Evolutionary conservation across 305 asterid genomes (phyloP).

Genomic region (Coffea humblotiana): DNA sequence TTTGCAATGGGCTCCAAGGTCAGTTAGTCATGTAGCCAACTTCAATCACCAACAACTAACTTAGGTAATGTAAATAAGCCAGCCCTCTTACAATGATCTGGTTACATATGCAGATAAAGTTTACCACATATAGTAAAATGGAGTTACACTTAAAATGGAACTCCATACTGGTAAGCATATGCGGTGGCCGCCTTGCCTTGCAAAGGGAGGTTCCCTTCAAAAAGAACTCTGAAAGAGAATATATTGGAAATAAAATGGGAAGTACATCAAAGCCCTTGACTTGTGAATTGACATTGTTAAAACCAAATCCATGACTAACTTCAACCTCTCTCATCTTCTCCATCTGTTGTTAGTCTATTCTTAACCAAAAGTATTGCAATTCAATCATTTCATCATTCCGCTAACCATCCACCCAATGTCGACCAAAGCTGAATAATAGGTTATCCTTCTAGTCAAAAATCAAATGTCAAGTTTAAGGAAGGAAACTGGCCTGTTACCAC

Average conservation of each 20-base stretch:
- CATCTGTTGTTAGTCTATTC: background rate
- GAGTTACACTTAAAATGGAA: too few relatives aligned
- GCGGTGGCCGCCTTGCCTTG: background rate
- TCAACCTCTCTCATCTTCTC: background rate
- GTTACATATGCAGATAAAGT: background rate
- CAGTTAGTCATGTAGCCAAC: background rate
- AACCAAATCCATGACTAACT: background rate
- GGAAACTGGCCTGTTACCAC: background rate
- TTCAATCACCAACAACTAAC: background rate
- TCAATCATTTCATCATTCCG: background rate
- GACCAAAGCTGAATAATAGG: background rate
- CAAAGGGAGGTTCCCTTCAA: background rate
- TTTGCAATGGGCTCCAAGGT: background rate
- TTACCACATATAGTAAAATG: background rate
- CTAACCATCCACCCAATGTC: background rate
- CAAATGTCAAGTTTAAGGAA: background rate
- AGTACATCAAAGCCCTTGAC: background rate
- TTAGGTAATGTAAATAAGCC: background rate
- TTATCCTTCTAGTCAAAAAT: background rate
- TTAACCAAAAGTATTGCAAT: background rate
- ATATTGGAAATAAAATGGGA: background rate
- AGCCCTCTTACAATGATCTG: background rate
- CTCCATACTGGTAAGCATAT: background rate
- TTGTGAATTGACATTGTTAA: background rate
- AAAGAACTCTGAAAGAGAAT: background rate